Conservation (phyloP, 2,329 filamentous ascomycete genomes). For the Penicillium olsonii region DNA sequence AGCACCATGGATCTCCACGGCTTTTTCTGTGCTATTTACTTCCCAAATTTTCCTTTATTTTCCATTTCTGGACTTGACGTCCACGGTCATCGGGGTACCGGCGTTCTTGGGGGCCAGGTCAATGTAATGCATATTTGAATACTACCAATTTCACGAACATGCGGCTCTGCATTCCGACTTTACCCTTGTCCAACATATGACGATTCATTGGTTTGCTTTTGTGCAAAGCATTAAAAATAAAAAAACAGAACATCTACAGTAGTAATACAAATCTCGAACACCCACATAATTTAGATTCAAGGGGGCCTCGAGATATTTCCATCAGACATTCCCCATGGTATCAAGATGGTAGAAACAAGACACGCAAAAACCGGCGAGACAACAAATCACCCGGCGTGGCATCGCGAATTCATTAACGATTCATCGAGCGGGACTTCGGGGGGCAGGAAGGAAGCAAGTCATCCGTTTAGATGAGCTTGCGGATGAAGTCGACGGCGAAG, state of each 20-base stretch:
- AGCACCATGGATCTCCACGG: not conserved
- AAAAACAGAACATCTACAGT: constrained; percentile 30
- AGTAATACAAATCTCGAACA: constrained; percentile 38
- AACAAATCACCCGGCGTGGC: not conserved
- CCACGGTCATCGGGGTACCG: constrained; percentile 26
- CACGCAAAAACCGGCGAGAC: constrained; percentile 5
- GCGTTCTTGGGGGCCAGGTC: constrained; percentile 22
- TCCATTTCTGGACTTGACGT: constrained; percentile 15
- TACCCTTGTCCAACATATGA: not conserved
- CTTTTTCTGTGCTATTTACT: constrained; percentile 10
- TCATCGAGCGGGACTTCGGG: constrained; percentile 6
- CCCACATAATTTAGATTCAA: constrained; percentile 8
- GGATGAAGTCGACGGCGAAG: constrained; percentile 52
- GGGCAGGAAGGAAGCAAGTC: constrained; percentile 3
- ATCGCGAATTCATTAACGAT: constrained; percentile 9
- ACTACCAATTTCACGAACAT: constrained; percentile 11
- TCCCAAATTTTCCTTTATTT: constrained; percentile 11
- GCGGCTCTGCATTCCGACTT: not conserved
- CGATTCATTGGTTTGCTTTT: constrained; percentile 21
- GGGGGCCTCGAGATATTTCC: not conserved
- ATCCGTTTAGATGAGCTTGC: constrained; percentile 46
- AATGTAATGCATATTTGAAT: constrained; percentile 28
- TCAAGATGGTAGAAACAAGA: not conserved
- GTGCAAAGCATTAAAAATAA: constrained; percentile 20
- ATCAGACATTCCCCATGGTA: not conserved